These are phyloP conservation scores for Batrachochytrium dendrobatidis DNA, from an alignment of 371 early-diverging fungal genomes.

Conservation along the genomic window DNA sequence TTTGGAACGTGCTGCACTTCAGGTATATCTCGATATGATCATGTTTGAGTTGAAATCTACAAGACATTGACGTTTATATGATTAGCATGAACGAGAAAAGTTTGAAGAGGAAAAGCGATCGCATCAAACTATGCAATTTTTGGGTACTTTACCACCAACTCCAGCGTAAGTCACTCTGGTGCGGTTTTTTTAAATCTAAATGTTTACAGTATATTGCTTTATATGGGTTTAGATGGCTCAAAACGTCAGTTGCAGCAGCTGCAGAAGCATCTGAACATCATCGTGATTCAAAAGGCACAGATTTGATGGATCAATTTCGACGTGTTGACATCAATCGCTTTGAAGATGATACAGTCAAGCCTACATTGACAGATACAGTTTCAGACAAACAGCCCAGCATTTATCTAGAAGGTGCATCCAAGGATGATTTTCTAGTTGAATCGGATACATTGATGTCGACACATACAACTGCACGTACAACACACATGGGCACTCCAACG, in stretches of 20 bases:
- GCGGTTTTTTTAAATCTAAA: not conserved
- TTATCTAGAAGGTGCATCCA: not conserved
- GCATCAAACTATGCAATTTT: slow-evolving; percentile 7
- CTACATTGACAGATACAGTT: not conserved
- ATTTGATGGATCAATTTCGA: not conserved
- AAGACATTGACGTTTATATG: not conserved
- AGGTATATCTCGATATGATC: slow-evolving; percentile 15
- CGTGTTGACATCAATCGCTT: not conserved
- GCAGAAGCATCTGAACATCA: not conserved
- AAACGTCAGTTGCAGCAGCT: not conserved
- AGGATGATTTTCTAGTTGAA: slow-evolving; percentile 6
- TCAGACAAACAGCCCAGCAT: not conserved
- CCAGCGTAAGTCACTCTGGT: slow-evolving; percentile 19
- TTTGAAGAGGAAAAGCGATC: slow-evolving; percentile 19
- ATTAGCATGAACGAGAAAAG: slow-evolving; percentile 18
- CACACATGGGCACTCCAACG: too few species aligned
- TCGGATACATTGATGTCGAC: slow-evolving; percentile 13
- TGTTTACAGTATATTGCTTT: not conserved
- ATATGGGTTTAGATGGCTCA: not conserved
- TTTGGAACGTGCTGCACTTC: slow-evolving; percentile 41
- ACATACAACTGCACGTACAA: not conserved
- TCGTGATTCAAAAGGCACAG: not conserved
- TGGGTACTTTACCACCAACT: slow-evolving; percentile 24
- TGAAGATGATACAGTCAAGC: not conserved
- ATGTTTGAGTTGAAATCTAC: not conserved